Base-by-base conservation (phyloP, 345 rosid genomes). In the Camelina neglecta region DNA sequence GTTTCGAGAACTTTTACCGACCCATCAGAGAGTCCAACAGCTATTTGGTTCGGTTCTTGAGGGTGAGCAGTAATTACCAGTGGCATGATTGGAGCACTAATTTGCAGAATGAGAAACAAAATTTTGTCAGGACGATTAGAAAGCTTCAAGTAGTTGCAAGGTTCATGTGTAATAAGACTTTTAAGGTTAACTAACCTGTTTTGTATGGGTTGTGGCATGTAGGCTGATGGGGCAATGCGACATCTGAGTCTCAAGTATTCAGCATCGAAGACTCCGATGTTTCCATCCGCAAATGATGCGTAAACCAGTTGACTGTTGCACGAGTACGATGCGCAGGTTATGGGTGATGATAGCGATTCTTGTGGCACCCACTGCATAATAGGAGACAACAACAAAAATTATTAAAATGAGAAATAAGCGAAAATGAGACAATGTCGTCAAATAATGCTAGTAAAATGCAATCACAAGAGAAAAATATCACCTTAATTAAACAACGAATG, bases 361-460 rank as follows among this genome's bases (percentile, higher is more conserved):
- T 89, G 97, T 16, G 98, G 96, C 41, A 86, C 75, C 98, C 98
- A 93, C 98, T 93, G 89, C 80, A 79, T 63, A 31, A 55, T 29
- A 11, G 44, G 24, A 68, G 23, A 21, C 21, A n/a, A 44, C 48
- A 58, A 75, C 44, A 75, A 75, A 24, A 38, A 11, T 39, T 3
- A 8, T 2, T 8, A 11, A n/a, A 4, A 45, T 51, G 49, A 73
- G 55, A 31, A 72, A 35, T 47, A 11, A 16, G 8, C 33, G 18
- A 23, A 61, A 61, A 21, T 21, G 33, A 21, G 66, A 5, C 26
- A 35, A 36, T 5, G 3, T 16, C n/a, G 41, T 64, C 41, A 47
- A 0, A 12, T 7, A 29, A 29, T 65, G 56, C 16, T n/a, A 47
- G 5, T 26, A 10, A n/a, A n/a, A 58, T 58, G 41, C 10, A 35